Evolutionary conservation across 768 basidiomycete species (phyloP).

Genomic region (Stropharia rugosoannulata): DNA sequence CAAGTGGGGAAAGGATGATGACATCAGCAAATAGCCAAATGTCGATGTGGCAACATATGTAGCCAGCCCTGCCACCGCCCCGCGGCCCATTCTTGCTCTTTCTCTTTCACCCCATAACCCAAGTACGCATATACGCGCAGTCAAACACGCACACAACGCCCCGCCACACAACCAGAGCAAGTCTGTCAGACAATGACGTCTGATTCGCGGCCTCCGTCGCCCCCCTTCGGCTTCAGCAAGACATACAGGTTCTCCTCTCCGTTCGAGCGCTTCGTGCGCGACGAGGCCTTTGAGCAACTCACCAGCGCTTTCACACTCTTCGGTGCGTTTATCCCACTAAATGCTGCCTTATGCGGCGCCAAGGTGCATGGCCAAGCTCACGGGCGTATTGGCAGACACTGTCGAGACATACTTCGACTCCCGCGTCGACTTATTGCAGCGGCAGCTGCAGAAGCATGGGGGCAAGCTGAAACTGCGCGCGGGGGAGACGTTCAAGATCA

Average conservation of each 20-base stretch:
- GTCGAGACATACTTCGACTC: slow-evolving; percentile 96
- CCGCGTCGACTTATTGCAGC: slow-evolving; percentile 78
- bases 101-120: neutral
- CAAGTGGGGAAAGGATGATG: slow-evolving; percentile 2
- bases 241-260: slow-evolving; percentile 61
- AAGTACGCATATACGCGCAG: neutral
- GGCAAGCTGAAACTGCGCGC: slow-evolving; percentile 81
- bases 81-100: slow-evolving; percentile 1
- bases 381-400: slow-evolving; percentile 58
- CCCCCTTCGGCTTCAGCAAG: slow-evolving; percentile 33
- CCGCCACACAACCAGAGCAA: neutral
- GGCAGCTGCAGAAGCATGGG: slow-evolving; percentile 83
- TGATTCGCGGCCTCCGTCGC: slow-evolving; percentile 41
- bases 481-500: slow-evolving; percentile 76
- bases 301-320: slow-evolving; percentile 82
- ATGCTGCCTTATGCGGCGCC: neutral
- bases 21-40: slow-evolving; percentile 10
- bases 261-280: slow-evolving; percentile 73
- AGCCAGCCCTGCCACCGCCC: neutral
- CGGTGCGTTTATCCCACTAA: slow-evolving; percentile 45
- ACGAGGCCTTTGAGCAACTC: slow-evolving; percentile 72
- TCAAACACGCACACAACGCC: neutral
- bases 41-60: slow-evolving; percentile 13
- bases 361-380: slow-evolving; percentile 21
- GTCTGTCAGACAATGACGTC: slow-evolving; percentile 29